Percentiles rank a stretch among this genome's conserved stretches.
These are phyloP conservation scores for Diplocarpon mali DNA, from an alignment of 2,329 filamentous ascomycete genomes.

Conservation along the genomic window DNA sequence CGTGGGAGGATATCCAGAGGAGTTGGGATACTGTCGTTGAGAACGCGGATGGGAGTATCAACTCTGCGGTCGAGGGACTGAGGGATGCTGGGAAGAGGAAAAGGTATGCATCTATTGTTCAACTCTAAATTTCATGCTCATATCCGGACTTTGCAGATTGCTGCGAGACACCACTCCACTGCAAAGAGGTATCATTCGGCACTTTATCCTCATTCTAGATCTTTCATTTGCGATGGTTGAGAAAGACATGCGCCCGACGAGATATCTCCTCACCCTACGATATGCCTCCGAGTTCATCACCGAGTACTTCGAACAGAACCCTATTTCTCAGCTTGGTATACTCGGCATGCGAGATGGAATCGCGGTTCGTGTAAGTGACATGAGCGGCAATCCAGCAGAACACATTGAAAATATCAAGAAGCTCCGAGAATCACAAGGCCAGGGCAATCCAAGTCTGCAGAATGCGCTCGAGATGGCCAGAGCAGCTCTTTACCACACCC, in stretches of 20 bases:
- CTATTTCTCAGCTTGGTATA: slow-evolving; percentile 88
- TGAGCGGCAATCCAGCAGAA: slow-evolving; percentile 83
- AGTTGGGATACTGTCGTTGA: slow-evolving; percentile 68
- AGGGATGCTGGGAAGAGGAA: slow-evolving; percentile 76
- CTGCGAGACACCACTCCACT: slow-evolving; percentile 90
- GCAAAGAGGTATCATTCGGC: slow-evolving; percentile 95
- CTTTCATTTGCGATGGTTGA: slow-evolving; percentile 90
- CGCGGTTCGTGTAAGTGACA: slow-evolving; percentile 73
- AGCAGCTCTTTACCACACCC: slow-evolving; percentile 83
- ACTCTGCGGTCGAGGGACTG: slow-evolving; percentile 57
- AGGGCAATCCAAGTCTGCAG: slow-evolving; percentile 72
- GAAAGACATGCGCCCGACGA: slow-evolving; percentile 84
- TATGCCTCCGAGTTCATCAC: slow-evolving; percentile 81
- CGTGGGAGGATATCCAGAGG: slow-evolving; percentile 56
- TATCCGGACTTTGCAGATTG: slow-evolving; percentile 39
- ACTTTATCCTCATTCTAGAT: slow-evolving; percentile 82
- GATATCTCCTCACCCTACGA: slow-evolving; percentile 70
- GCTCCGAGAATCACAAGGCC: slow-evolving; percentile 54
- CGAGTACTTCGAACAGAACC: slow-evolving; percentile 97
- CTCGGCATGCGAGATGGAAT: slow-evolving; percentile 90
- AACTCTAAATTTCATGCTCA: background rate
- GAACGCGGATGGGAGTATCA: slow-evolving; percentile 67
- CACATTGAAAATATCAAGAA: slow-evolving; percentile 68
- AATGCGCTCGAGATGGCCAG: slow-evolving; percentile 94
- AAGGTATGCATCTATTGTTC: slow-evolving; percentile 34